Base-by-base conservation (phyloP, 2,329 filamentous ascomycete species). In the Xylaria hypoxylon region DNA sequence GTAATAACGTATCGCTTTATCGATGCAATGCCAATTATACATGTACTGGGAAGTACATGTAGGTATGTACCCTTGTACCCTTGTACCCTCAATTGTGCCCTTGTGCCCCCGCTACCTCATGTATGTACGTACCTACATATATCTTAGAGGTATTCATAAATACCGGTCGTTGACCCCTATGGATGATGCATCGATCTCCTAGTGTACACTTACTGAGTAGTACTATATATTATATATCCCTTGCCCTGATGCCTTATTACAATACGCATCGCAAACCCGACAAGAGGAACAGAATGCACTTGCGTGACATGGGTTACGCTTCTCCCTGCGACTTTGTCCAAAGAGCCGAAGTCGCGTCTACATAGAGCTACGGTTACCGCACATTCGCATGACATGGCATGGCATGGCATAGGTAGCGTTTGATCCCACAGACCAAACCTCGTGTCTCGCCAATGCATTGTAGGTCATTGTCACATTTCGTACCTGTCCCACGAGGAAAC, bases 351-450 rank as follows among this genome's bases (percentile, higher is more conserved):
- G 59, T 65, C 35, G 59, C 55, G 64, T 62, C 60, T 45, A 64
- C 47, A 31, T 53, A 53, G 26, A 62, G 40, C 31, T 58, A 53
- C 42, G 40, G 53, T 56, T 53, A 63, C 55, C 22, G 44, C 53
- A 59, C 51, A 44, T 51, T 52, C 44, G 56, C 24, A 68, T 63
- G 33, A 42, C 40, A 57, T 59, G 10, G 50, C 64, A 66, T 48
- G 13, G 47, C 59, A 62, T 62, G 3, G 65, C 59, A 66, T 64
- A 42, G 52, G 69, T 68, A 40, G 62, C 68, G 70, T 73, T 74
- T 73, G 70, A 73, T 72, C 67, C 62, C 68, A 72, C 65, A 68
- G 69, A 67, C 70, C 65, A 70, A 68, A 62, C 65, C 63, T 60
- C 57, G 57, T 64, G 71, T 71, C 66, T 68, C 59, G 57, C 64